phyloP scores from a whole-genome alignment of 306 rosid genomes.

The Benincasa hispida region DNA sequence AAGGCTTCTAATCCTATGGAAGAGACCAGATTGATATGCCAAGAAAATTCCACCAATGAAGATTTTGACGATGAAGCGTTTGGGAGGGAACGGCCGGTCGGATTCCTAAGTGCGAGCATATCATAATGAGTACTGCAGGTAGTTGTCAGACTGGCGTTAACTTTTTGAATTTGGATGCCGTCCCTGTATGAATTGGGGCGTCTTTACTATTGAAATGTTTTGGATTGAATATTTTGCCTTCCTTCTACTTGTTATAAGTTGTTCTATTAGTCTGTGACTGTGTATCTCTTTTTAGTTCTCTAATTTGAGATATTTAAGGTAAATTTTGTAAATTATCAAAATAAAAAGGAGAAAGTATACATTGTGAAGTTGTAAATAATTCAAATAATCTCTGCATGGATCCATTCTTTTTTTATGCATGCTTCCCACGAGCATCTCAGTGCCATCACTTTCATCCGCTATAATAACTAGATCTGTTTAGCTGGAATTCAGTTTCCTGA shows the following conservation, averaged over 20 bases:
- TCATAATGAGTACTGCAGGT: slow-evolving; percentile 59
- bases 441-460: not conserved
- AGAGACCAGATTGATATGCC: slow-evolving; percentile 60
- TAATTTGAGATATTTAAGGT: not conserved
- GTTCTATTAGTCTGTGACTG: not conserved
- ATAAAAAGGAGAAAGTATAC: not conserved
- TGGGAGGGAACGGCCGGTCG: slow-evolving; percentile 63
- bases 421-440: not conserved
- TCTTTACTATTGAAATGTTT: not conserved
- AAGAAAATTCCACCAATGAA: slow-evolving; percentile 85
- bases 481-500: not conserved
- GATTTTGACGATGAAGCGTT: slow-evolving; percentile 81
- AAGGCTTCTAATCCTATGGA: slow-evolving; percentile 50
- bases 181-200: not conserved
- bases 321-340: not conserved
- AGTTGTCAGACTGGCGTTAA: slow-evolving; percentile 11
- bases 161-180: not conserved
- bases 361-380: not conserved
- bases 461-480: not conserved
- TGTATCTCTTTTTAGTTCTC: not conserved
- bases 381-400: not conserved
- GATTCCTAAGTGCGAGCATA: slow-evolving; percentile 51
- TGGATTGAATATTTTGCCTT: not conserved
- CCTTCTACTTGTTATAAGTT: not conserved
- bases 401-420: not conserved